Base-by-base conservation (phyloP, 805 yeast species). In the Saccharomycopsis sp. region DNA sequence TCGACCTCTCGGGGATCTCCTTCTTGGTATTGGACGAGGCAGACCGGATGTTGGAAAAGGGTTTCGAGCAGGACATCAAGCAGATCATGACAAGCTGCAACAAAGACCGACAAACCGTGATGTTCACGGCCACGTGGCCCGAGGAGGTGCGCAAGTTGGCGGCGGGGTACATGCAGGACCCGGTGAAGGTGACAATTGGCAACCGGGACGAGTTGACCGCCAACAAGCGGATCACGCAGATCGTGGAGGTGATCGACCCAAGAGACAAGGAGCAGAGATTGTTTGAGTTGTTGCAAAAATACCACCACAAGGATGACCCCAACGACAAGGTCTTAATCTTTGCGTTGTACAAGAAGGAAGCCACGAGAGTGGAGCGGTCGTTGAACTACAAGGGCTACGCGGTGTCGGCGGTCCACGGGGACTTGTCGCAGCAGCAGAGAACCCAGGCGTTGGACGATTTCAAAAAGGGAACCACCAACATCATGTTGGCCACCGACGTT, bases 61-160 rank as follows among this genome's bases (percentile, higher is more conserved):
- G 99, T 27, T 92, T 92, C 55, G 97, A 94, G 64, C 94, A 89
- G 59, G 98, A 89, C 62, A 89, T 92, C 57, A 86, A 83, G 59
- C 68, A 71, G 49, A 86, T 92, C 50, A 76, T 92, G 57, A 65
- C 68, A 43, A 70, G 85, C 12, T 66, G 72, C 18, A 55, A 62
- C 23, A 39, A 55, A 3, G 58, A 61, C 19, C 13, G 30, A 53
- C 97, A 89, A 63, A 92, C 98, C 0, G 69, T 92, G 49, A 92
- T 92, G 97, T 92, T 92, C 64, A 89, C 98, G 7, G 99, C 99
- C n/a, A 92, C 99, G 1, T 92, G 98, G 98, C 99, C 99, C n/a
- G 84, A 83, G 53, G 95, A 89, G 64, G 97, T 92, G 26, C 79
- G 97, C 57, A 94, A 86, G 49, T 70, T 92, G 48, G 98, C 98